Evolutionary conservation across 2,329 filamentous ascomycete genomes (phyloP), one percentile per base, ranked within the genome.

Genomic region (Ascochyta fabae): DNA sequence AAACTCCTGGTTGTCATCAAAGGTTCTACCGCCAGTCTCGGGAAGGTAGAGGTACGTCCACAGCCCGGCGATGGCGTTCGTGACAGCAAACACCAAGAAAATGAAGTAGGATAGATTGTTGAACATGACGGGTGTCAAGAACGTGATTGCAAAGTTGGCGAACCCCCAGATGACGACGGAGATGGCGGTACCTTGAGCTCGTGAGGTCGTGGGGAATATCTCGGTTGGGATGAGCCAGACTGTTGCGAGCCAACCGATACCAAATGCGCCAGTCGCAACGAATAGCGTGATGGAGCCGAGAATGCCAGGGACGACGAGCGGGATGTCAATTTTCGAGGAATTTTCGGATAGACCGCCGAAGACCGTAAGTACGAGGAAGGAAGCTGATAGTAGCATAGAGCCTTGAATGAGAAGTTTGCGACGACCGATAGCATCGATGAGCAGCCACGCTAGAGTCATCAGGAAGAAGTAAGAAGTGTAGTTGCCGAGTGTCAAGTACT

Each of bases 391-490:
- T 0, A 79, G 76, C 6, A 74, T 70, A 8, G 81, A 81, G n/a
- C 83, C 83, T 61, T 79, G 80, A 7, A 86, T 65, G 66, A 86
- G 78, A 7, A 86, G 73, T 39, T 78, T 79, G 22, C 84, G 79
- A 3, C 84, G 80, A 8, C 84, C 84, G 2, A 84, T 70, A 1
- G 79, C 80, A 61, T 85, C 83, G 57, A 88, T 85, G 9, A 84
- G 75, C 16, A 85, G 69, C 84, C 84, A 87, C 4, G 84, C 83
- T 9, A 84, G 69, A 0, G 84, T 86, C 85, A 87, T 87, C 60
- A 85, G 79, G 44, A 82, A 60, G 65, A 86, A 83, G 70, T 88
- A 87, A 16, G 80, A 84, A 36, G 84, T 72, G 71, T 86, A 87
- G 71, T 88, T 88, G 26, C 78, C 83, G 41, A 86, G 78, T 0